phyloP scores from a whole-genome alignment of 2,329 filamentous ascomycete species.

The Botrytis galanthina region DNA sequence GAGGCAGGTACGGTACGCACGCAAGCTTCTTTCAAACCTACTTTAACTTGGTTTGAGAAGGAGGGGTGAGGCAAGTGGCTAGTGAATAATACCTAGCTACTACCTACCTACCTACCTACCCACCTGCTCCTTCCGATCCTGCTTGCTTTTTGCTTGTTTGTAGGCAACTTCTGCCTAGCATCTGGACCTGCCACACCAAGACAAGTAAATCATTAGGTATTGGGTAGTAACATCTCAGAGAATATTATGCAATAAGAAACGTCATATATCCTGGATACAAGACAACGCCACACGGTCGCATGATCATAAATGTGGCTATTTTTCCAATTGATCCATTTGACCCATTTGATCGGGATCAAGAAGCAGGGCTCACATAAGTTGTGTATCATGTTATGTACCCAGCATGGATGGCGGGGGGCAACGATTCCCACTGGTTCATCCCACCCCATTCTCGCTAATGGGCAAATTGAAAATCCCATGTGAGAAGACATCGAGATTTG shows the following conservation, averaged over 20 bases:
- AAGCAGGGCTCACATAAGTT: not conserved
- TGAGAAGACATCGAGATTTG: not conserved
- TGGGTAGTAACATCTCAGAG: not conserved
- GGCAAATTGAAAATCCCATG: conserved; percentile 7
- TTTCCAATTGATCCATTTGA: not conserved
- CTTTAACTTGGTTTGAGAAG: not conserved
- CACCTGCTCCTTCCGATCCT: not conserved
- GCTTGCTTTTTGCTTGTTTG: not conserved
- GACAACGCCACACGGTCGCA: not conserved
- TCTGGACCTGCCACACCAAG: not conserved
- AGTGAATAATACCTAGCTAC: not conserved
- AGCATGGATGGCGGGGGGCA: not conserved
- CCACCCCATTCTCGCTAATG: not conserved
- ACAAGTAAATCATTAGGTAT: not conserved
- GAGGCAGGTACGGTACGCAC: not conserved
- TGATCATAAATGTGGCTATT: conserved; percentile 7
- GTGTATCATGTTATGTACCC: not conserved
- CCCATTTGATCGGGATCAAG: not conserved
- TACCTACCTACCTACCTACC: too few species aligned
- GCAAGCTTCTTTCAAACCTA: not conserved
- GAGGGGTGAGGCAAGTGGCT: not conserved
- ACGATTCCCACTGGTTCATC: not conserved
- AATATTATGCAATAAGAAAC: not conserved
- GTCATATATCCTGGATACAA: conserved; percentile 4
- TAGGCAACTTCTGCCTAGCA: not conserved